Base-by-base conservation (phyloP, 768 basidiomycete genomes). In the Tubosaeta sp. region DNA sequence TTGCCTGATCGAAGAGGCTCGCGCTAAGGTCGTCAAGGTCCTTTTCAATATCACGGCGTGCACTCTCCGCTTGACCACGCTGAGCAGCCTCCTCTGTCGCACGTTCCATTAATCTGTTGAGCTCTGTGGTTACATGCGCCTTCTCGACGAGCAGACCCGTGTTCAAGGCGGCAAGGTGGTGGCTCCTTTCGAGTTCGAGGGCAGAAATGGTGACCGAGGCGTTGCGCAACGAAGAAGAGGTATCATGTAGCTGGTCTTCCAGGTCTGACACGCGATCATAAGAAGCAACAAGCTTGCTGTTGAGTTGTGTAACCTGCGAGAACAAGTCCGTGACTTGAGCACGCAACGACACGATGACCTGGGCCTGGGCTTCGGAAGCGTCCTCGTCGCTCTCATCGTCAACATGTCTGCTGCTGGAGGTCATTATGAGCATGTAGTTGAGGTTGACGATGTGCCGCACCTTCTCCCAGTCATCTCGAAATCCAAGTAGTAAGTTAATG, bases 11-110 rank as follows among this genome's bases (percentile, higher is more conserved):
- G 63, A 99, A 99, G 16, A 99, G 74, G 44, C 74, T 81, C 14
- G 93, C 92, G 56, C 93, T 93, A 55, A 99, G 84, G 67, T 95
- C 91, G 65, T 97, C 94, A 46, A 99, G 75, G 55, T 99, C 95
- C 72, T 87, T 84, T 74, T 99, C 95, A 46, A 99, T 95, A 57
- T 83, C 83, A 1, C 67, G 74, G 32, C 86, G 81, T 5, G 91
- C 93, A 46, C 75, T 82, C 69, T 95, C 95, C 1, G 95, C 95
- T 67, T 91, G 86, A 12, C 93, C 94, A 13, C 95, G 81, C 58
- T 86, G 82, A 1, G 91, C 85, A 13, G 95, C 93, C 72, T 97
- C 95, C 62, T 95, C 92, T 17, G 92, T 91, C n/a, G 94, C 86
- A 57, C 85, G 88, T 61, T 94, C 90, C 85, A 97, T 97, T 54